These are phyloP conservation scores for Zymoseptoria ardabiliae DNA, from an alignment of 2,329 filamentous ascomycete species.

Conservation along the genomic window DNA sequence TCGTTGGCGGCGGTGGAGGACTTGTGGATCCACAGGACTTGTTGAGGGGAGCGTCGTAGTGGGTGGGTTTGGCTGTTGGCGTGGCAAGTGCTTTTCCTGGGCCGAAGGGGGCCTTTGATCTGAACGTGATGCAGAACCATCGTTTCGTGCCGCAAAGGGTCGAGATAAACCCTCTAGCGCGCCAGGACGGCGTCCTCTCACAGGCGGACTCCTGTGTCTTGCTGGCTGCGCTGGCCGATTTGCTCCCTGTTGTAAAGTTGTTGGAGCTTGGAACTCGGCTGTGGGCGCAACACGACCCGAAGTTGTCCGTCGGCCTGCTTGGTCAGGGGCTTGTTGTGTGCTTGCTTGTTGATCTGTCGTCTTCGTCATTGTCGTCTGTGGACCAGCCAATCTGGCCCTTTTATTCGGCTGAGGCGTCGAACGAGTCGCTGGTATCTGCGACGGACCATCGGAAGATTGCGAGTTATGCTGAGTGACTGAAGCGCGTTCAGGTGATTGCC, in stretches of 20 bases:
- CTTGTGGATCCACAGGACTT: not conserved
- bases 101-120: not conserved
- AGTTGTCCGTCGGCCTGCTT: not conserved
- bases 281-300: not conserved
- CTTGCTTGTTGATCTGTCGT: not conserved
- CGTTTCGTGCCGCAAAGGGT: not conserved
- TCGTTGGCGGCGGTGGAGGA: not conserved
- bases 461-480: not conserved
- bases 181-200: not conserved
- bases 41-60: not conserved
- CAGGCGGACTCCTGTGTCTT: not conserved
- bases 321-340: not conserved
- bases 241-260: not conserved
- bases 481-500: not conserved
- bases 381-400: not conserved
- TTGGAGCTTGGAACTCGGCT: not conserved
- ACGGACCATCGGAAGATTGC: not conserved
- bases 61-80: not conserved
- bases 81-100: not conserved
- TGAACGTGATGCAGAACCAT: not conserved
- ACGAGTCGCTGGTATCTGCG: not conserved
- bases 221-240: not conserved
- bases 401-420: not conserved
- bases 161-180: not conserved
- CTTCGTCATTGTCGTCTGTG: not conserved